Evolutionary conservation across 768 basidiomycete species (phyloP).

Genomic region (Pleurotus giganteus): DNA sequence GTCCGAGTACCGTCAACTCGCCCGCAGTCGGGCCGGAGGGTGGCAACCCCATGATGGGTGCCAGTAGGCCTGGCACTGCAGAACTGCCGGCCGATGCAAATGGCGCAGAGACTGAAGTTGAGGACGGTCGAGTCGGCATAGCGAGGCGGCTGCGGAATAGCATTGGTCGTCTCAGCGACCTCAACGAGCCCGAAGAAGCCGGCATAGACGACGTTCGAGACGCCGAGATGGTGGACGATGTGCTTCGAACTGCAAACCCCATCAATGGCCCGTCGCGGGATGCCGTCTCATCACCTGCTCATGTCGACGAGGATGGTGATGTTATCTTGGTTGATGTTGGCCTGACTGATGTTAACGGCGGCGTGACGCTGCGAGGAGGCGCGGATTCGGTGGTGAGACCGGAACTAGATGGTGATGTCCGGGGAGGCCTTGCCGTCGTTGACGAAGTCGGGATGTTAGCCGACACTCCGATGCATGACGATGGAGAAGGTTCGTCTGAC

Average conservation of each 20-base stretch:
- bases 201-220: conserved; percentile 4
- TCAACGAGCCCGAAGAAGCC: neutral
- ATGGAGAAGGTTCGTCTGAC: conserved; percentile 5
- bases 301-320: conserved; percentile 13
- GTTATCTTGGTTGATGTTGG: conserved; percentile 10
- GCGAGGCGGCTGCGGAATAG: conserved; percentile 9
- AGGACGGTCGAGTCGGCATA: conserved; percentile 22
- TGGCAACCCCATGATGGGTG: conserved; percentile 11
- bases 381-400: neutral
- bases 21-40: conserved; percentile 3
- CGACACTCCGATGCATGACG: conserved; percentile 4
- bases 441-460: conserved; percentile 1
- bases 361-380: neutral
- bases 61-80: conserved; percentile 20
- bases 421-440: conserved; percentile 11
- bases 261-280: neutral
- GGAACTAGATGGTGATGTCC: conserved; percentile 15
- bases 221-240: conserved; percentile 7
- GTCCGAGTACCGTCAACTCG: conserved; percentile 3
- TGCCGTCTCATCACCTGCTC: too few species aligned
- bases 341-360: neutral
- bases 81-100: conserved; percentile 17
- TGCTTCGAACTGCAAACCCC: neutral
- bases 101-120: conserved; percentile 39
- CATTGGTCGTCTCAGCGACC: conserved; percentile 3